These are phyloP conservation scores for Arabidopsis hybrid DNA, from an alignment of 441 rosid species.

Conservation along the genomic window DNA sequence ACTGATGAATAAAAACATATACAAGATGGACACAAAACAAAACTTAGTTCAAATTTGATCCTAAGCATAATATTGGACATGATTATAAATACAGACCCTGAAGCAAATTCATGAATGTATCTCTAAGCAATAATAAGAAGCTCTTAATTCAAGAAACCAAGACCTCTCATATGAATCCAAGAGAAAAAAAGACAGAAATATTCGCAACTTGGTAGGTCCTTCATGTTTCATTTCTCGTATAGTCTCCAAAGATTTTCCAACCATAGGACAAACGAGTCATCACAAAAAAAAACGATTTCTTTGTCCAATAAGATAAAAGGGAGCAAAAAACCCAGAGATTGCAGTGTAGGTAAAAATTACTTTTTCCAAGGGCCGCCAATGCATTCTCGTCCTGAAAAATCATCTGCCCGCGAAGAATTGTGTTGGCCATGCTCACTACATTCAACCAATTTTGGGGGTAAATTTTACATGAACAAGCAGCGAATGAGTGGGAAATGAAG, in stretches of 20 bases:
- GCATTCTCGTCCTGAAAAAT: conserved; percentile 46
- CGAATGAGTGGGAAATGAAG: background rate
- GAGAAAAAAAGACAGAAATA: background rate
- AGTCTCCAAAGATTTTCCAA: background rate
- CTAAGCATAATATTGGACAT: background rate
- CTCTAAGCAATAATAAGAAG: background rate
- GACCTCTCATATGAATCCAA: background rate
- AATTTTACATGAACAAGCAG: background rate
- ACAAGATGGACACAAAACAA: background rate
- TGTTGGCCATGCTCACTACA: conserved; percentile 31
- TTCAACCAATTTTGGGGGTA: background rate
- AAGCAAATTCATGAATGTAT: background rate
- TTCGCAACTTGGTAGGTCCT: background rate
- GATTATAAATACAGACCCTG: background rate
- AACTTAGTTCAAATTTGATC: background rate
- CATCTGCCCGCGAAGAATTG: conserved; percentile 32
- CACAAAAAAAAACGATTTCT: background rate
- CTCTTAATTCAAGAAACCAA: background rate
- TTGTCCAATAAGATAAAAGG: background rate
- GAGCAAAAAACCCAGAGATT: background rate
- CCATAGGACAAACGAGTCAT: background rate
- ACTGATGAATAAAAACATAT: background rate
- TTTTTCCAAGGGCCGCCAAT: conserved; percentile 33
- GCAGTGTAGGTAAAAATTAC: background rate
- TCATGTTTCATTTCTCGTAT: background rate